Evolutionary conservation across 139 green algal genomes (phyloP), one percentile per base, ranked within the genome.

Genomic region (Picochlorum sp.): DNA sequence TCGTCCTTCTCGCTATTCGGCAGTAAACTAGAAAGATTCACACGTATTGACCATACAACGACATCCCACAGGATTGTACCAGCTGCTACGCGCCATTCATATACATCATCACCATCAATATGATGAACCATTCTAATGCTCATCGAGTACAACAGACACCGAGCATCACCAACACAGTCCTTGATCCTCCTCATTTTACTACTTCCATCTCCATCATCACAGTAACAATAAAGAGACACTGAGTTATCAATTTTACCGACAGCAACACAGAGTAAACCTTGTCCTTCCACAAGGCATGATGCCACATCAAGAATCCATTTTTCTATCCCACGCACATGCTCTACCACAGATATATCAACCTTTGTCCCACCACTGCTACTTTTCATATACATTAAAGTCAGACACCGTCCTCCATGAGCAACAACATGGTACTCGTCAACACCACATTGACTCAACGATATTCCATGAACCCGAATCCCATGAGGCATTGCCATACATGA

Each of bases 91-190:
- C 60, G 26, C 14, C 60, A 81, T 3, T 52, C 41, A 3, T 34
- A 60, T 15, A 21, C 15, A n/a, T 21, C 16, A n/a, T 21, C 16
- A 15, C 16, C 59, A 24, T 37, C 21, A 18, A 37, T 38, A 21
- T 41, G 34, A 4, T 41, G 34, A 4, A 41, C 34, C 34, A 41
- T 41, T 41, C 34, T 41, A 7, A 41, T 41, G 34, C 34, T 41
- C 75, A 83, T 77, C 3, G 77, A 84, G 49, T 83, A 84, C 38
- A 84, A 45, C 13, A 84, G 60, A 54, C 55, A 70, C 2, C 62
- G 30, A 20, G 28, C 15, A 56, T 3, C 18, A 57, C 18, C n/a
- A 21, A 31, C 11, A 45, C 54, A 6, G 18, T 41, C n/a, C 18
- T 24, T 44, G 21, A 38, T 24, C 37, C 28, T 18, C 41, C 26